Base-by-base conservation (phyloP, 139 green algal genomes). In the Chlamydomonas schloesseri region DNA sequence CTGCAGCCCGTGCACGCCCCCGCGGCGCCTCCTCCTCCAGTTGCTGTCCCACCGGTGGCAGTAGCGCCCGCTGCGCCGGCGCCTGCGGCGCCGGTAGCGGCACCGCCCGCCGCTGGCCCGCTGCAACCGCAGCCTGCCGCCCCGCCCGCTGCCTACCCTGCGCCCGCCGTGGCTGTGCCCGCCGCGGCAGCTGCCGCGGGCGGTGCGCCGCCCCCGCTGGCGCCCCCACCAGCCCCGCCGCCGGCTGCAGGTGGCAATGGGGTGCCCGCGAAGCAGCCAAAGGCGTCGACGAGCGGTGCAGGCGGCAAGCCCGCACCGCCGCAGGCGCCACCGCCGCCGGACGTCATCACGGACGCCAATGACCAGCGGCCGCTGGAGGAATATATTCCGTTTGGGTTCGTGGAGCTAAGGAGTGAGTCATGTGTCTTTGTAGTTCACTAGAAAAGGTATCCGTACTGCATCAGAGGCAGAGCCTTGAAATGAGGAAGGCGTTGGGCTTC, bases 371-470 rank as follows among this genome's bases (percentile, higher is more conserved):
- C 65, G 2, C 31, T 76, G 0, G 67, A 85, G 64, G 62, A 85
- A 67, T 85, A 85, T 67, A 85, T 85, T 47, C 79, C 79, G 23
- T 85, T 85, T 55, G 79, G 79, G 23, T 85, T 76, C 13, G 65
- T 85, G 47, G 79, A 85, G 47, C 79, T 85, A n/a, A 23, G 47
- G 31, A 24, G 67, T 74, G 47, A 11, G 76, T 17, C 15, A 34
- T 23, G 67, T 11, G 21, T 6, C 6, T 13, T 28, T 28, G 60
- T 10, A 29, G 60, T 68, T n/a, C 14, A 17, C 14, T 29, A 6
- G 23, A 29, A 6, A 6, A 11, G 17, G 60, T 6, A 29, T n/a
- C 6, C 6, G 21, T 68, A 11, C 18, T 6, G 60, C 60, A 17
- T 6, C 18, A 17, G 53, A 15, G 53, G 53, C 13, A 15, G 53